phyloP scores from a whole-genome alignment of 108 stramenopile species.

The Thalassiosira profunda region DNA sequence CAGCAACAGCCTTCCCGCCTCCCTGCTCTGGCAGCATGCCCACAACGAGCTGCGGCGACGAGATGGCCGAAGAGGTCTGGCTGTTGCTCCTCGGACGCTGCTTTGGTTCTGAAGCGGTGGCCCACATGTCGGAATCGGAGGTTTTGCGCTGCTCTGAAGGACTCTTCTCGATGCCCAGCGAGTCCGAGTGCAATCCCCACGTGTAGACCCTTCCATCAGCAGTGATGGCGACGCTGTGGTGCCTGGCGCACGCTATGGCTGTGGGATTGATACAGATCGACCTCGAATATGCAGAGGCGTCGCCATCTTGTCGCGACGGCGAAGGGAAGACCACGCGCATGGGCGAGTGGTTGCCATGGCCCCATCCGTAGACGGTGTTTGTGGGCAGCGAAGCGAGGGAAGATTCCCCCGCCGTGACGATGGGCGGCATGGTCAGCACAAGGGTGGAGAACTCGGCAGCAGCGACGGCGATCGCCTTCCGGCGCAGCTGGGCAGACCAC shows the following conservation, averaged over 20 bases:
- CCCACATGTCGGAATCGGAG: conserved; percentile 21
- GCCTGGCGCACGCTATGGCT: conserved; percentile 77
- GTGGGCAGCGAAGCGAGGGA: conserved; percentile 51
- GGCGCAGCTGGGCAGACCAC: conserved; percentile 57
- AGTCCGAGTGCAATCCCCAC: conserved; percentile 89
- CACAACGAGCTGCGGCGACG: conserved; percentile 75
- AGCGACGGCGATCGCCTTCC: conserved; percentile 65
- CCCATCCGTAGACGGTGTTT: conserved; percentile 83
- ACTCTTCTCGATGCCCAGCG: conserved; percentile 54
- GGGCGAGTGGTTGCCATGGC: conserved; percentile 82
- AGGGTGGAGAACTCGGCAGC: conserved; percentile 86
- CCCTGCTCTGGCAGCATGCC: conserved; percentile 87
- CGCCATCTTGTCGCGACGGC: not conserved
- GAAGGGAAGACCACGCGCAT: conserved; percentile 62
- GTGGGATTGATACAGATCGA: conserved; percentile 64
- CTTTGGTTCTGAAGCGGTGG: conserved; percentile 14
- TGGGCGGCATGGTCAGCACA: conserved; percentile 58
- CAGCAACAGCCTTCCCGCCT: conserved; percentile 78
- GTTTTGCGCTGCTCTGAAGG: not conserved
- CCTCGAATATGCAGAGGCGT: conserved; percentile 12
- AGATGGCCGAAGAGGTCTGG: conserved; percentile 7
- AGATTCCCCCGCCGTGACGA: conserved; percentile 12
- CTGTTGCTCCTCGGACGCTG: conserved; percentile 18
- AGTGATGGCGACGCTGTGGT: conserved; percentile 90
- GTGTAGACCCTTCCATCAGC: conserved; percentile 91